Evolutionary conservation across 1,284 basidiomycete genomes (phyloP), one percentile per base, ranked within the genome.

Genomic region (Hemileia vastatrix): DNA sequence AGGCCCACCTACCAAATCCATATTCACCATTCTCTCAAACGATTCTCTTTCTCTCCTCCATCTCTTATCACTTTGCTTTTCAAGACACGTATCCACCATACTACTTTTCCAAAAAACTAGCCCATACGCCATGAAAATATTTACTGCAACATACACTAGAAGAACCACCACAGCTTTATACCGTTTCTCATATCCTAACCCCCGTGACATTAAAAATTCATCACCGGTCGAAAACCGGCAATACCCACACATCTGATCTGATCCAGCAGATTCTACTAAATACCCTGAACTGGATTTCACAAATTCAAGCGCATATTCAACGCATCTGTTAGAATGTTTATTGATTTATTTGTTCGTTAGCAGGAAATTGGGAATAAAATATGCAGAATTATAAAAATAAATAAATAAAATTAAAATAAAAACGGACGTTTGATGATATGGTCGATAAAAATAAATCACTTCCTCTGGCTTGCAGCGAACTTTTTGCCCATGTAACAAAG

Each of bases 401-500:
- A 5, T 33, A 27, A 3, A 18, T 9, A 6, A 21, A 27, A 21
- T n/a, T 27, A 31, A 36, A 49, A 24, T n/a, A 27, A 31, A 18
- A 8, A 51, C 43, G 55, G 11, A 63, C 60, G 51, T 56, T 8
- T 40, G 24, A 6, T 53, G 51, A 19, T 47, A 23, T n/a, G 60
- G 60, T 40, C 47, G 45, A 18, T 31, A 33, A 36, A 56, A 55
- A 27, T 51, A 6, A 15, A 63, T 40, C 24, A 21, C 50, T 63
- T 63, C 60, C 4, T 48, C 44, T 18, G 53, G 31, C 13, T 27
- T 19, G 45, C 60, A 63, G 6, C 5, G 11, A 36, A 63, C 60
- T 9, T 32, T 15, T 49, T 55, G 53, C 36, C 36, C 47, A 69
- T 36, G 64, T 33, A 54, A 67, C 63, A 53, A 64, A 57, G 64